phyloP scores from a whole-genome alignment of 129 eudicot genomes.

The Centrapalus pauciflorus region DNA sequence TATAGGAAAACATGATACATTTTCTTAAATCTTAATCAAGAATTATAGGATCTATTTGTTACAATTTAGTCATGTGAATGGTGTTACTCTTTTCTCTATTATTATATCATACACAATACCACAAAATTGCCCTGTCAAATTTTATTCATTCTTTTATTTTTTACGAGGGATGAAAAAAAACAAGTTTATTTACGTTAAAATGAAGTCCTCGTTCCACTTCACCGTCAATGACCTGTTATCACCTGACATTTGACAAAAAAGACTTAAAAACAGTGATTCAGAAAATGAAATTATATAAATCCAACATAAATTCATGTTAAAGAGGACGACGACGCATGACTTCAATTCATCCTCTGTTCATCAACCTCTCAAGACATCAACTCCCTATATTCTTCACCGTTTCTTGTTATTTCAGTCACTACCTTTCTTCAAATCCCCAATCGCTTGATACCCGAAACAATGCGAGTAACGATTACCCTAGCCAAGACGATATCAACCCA shows the following conservation, averaged over 20 bases:
- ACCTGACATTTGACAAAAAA: too few relatives aligned
- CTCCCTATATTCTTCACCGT: conserved; percentile 20
- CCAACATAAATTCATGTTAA: not conserved
- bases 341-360: conserved; percentile 11
- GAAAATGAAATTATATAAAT: not conserved
- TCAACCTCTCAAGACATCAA: conserved; percentile 3
- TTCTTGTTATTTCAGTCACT: conserved; percentile 20
- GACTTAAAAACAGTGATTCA: not conserved
- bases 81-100: too few relatives aligned
- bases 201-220: too few relatives aligned
- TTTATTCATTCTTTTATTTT: not conserved
- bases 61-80: too few relatives aligned
- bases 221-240: too few relatives aligned
- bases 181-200: too few relatives aligned
- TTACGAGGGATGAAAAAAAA: too few relatives aligned
- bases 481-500: conserved; percentile 37
- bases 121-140: too few relatives aligned
- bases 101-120: too few relatives aligned
- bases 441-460: conserved; percentile 1
- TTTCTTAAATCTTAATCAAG: too few relatives aligned
- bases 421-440: conserved; percentile 8
- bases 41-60: too few relatives aligned
- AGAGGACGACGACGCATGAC: not conserved
- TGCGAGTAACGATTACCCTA: not conserved
- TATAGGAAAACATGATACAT: too few relatives aligned